Evolutionary conservation across 306 rosid genomes (phyloP).

Genomic region (Quercus parvula): DNA sequence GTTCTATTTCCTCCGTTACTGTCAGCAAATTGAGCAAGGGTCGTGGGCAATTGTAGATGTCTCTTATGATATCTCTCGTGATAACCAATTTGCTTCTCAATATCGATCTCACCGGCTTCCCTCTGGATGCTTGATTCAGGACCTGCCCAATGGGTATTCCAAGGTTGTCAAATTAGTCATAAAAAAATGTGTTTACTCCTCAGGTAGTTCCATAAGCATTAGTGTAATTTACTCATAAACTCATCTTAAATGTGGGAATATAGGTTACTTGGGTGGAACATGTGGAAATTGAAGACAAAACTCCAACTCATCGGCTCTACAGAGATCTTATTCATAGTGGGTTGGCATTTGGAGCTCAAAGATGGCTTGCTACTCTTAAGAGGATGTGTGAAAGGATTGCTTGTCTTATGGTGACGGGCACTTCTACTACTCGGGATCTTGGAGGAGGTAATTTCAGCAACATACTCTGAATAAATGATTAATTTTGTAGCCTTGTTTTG

Average conservation of each 20-base stretch:
- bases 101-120: slow-evolving; percentile 65
- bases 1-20: slow-evolving; percentile 73
- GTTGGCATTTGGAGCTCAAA: slow-evolving; percentile 78
- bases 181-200: background rate
- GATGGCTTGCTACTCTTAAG: slow-evolving; percentile 75
- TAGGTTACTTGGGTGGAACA: slow-evolving; percentile 97
- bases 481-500: background rate
- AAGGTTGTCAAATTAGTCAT: slow-evolving; percentile 37
- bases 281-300: slow-evolving; percentile 79
- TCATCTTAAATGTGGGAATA: slow-evolving; percentile 15
- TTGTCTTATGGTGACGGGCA: slow-evolving; percentile 63
- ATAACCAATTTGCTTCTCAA: slow-evolving; percentile 59
- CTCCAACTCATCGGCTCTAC: slow-evolving; percentile 66
- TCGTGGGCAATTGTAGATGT: slow-evolving; percentile 81
- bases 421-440: slow-evolving; percentile 73
- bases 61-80: slow-evolving; percentile 74
- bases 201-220: background rate
- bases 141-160: slow-evolving; percentile 96
- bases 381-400: slow-evolving; percentile 89
- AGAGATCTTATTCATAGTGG: slow-evolving; percentile 66
- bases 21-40: slow-evolving; percentile 89
- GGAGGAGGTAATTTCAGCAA: slow-evolving; percentile 58
- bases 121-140: slow-evolving; percentile 88
- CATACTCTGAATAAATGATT: background rate
- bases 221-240: background rate